Base-by-base conservation (phyloP, 495 filamentous ascomycete species). In the Penicillium canariense region DNA sequence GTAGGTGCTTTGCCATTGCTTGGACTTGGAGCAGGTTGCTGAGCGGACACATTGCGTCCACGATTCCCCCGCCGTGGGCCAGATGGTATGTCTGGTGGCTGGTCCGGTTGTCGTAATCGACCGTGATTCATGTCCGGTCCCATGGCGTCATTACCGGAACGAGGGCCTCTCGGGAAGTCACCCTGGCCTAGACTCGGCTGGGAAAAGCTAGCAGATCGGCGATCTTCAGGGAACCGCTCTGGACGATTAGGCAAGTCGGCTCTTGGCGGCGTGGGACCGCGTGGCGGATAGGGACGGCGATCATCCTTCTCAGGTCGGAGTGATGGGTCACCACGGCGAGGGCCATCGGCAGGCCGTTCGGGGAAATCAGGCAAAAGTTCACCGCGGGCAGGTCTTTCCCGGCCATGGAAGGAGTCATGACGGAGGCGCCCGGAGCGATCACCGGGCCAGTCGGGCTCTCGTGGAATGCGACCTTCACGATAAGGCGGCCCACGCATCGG, bases 61-160 rank as follows among this genome's bases (percentile, higher is more conserved):
- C 52, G 49, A 25, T 54, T 51, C 39, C 74, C 62, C 30, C 80
- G 78, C 36, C 87, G 77, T 2, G 90, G 91, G 1, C 89, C 91
- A 22, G 84, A 86, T 1, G 90, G 89, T 39, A 85, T 81, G 39
- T 85, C 84, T 7, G 76, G 63, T 28, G 75, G 63, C 14, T 76
- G 62, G 15, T 90, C 87, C 18, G 74, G 70, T 36, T 73, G 74
- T 27, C 76, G 75, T 32, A 81, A 70, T 48, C 80, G 78, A 48
- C 79, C 81, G 62, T 84, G 82, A 50, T 75, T 81, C 54, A 75
- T 67, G 57, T 84, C 86, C 30, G 63, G 60, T 5, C 64, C 65
- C 14, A 55, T 69, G 22, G 55, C 40, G 6, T 77, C 71, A 32
- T 39, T 54, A 42, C 44, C 56, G 34, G 42, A 64, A 46, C 75